A percentile compares a stretch with the other conserved stretches of the same genome.
These are phyloP conservation scores for Cajanus cajan DNA, from an alignment of 306 rosid genomes.

Conservation along the genomic window DNA sequence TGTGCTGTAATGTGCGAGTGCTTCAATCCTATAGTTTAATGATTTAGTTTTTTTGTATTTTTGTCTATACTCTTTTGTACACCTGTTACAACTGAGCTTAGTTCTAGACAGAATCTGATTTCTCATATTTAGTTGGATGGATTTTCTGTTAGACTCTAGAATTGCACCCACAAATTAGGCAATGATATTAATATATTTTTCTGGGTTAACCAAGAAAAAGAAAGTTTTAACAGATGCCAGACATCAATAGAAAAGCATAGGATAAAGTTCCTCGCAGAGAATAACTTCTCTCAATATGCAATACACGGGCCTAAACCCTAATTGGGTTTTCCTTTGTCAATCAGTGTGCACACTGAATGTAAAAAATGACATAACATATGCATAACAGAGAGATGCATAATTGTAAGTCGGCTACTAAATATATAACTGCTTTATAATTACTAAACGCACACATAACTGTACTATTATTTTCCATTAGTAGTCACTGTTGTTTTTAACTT, in stretches of 20 bases:
- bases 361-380: neutral
- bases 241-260: neutral
- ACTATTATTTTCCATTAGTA: neutral
- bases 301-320: neutral
- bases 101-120: neutral
- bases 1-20: neutral
- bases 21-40: neutral
- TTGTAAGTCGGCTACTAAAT: neutral
- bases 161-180: neutral
- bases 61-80: neutral
- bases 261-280: neutral
- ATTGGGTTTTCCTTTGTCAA: neutral
- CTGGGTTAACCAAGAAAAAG: neutral
- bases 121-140: neutral
- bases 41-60: slow-evolving; percentile 2
- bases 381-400: neutral
- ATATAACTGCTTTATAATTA: neutral
- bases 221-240: neutral
- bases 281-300: neutral
- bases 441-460: neutral
- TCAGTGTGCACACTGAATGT: neutral
- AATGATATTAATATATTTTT: neutral
- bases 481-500: neutral
- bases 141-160: neutral
- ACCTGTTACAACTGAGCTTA: neutral